These are phyloP conservation scores for Ogataea nitratoaversa DNA, from an alignment of 805 yeast genomes.

Conservation along the genomic window DNA sequence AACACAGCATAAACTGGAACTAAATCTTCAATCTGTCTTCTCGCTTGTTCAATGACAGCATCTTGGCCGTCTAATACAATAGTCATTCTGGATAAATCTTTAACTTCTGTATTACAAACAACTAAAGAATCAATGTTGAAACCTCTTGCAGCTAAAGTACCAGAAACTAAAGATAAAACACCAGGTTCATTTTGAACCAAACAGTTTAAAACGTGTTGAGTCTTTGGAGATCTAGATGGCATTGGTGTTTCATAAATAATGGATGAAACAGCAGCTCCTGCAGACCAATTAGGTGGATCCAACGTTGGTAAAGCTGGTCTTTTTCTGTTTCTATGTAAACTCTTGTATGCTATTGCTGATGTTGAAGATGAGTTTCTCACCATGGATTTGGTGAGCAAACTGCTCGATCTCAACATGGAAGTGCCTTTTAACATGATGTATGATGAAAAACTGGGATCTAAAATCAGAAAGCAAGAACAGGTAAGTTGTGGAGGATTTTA, in stretches of 20 bases:
- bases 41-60: slow-evolving; percentile 94
- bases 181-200: slow-evolving; percentile 99
- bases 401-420: slow-evolving; percentile 6
- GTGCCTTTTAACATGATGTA: neutral
- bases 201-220: slow-evolving; percentile 91
- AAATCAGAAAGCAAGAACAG: too few relatives aligned
- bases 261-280: slow-evolving; percentile 94
- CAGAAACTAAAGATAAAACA: slow-evolving; percentile 88
- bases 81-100: slow-evolving; percentile 95
- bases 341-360: slow-evolving; percentile 91
- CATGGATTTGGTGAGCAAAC: slow-evolving; percentile 10
- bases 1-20: slow-evolving; percentile 98
- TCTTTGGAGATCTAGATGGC: slow-evolving; percentile 55
- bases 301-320: slow-evolving; percentile 91
- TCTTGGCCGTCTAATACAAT: slow-evolving; percentile 92
- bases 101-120: slow-evolving; percentile 94
- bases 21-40: slow-evolving; percentile 95
- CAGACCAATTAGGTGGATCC: slow-evolving; percentile 92
- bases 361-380: slow-evolving; percentile 57
- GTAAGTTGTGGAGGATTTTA: too few relatives aligned
- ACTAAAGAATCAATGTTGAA: slow-evolving; percentile 97
- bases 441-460: neutral
- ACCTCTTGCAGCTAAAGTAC: slow-evolving; percentile 96
- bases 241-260: slow-evolving; percentile 88
- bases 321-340: slow-evolving; percentile 77